These are phyloP conservation scores for Suillus subaureus DNA, from an alignment of 768 basidiomycete genomes.

Conservation along the genomic window DNA sequence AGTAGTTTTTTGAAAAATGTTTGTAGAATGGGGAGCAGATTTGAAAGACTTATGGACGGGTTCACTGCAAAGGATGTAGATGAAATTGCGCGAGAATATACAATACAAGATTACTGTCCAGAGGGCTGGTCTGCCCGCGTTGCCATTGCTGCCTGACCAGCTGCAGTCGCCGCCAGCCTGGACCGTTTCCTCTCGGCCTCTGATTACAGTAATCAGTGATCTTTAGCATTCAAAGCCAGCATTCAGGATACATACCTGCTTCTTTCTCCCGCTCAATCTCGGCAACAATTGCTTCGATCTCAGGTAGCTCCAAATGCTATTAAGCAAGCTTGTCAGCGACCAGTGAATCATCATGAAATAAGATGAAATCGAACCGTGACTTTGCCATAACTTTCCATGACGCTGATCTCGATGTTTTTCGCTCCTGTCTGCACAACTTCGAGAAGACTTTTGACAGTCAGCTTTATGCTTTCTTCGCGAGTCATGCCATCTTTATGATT, in stretches of 20 bases:
- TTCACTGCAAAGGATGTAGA: background rate
- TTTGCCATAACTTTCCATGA: slow-evolving; percentile 95
- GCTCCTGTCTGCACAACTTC: slow-evolving; percentile 99
- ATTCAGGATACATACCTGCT: slow-evolving; percentile 56
- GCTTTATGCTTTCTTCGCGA: slow-evolving; percentile 88
- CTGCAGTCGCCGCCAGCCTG: slow-evolving; percentile 87
- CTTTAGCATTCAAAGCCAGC: background rate
- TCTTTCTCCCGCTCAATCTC: slow-evolving; percentile 98
- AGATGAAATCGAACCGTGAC: slow-evolving; percentile 65
- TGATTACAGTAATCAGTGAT: slow-evolving; percentile 29
- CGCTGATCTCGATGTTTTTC: slow-evolving; percentile 98
- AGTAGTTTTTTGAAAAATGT: background rate
- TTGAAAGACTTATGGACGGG: background rate
- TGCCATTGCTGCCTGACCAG: slow-evolving; percentile 87
- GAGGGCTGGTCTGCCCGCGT: slow-evolving; percentile 49
- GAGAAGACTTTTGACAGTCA: slow-evolving; percentile 92
- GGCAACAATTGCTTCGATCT: slow-evolving; percentile 90
- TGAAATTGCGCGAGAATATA: slow-evolving; percentile 3
- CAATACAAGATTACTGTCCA: slow-evolving; percentile 33
- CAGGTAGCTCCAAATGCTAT: slow-evolving; percentile 61
- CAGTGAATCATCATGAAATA: background rate
- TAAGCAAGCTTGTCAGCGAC: background rate
- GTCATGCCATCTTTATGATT: slow-evolving; percentile 91
- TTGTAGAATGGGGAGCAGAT: background rate
- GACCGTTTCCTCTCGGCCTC: slow-evolving; percentile 96